Conservation (phyloP, 371 early-diverging fungal genomes). For the Mucor racemosus region DNA sequence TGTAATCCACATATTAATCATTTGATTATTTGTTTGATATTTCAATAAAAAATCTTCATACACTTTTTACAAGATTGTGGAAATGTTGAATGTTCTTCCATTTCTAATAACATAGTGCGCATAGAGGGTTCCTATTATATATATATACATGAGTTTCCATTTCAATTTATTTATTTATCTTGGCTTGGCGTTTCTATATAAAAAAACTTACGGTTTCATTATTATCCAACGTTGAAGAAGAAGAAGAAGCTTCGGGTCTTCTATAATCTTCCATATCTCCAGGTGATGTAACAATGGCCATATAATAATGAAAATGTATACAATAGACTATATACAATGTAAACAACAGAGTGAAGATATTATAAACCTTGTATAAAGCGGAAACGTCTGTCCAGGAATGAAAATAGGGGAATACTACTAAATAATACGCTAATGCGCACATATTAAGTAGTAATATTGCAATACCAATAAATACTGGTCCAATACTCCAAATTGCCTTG, state of each 20-base stretch:
- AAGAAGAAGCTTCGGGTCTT: conserved; percentile 9
- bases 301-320: conserved; percentile 63
- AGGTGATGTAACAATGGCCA: conserved; percentile 61
- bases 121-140: conserved; percentile 27
- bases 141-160: too few relatives aligned
- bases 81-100: conserved; percentile 52
- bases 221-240: not conserved
- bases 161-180: not conserved
- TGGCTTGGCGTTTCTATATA: not conserved
- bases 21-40: not conserved
- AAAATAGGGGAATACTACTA: conserved; percentile 55
- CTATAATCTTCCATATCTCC: conserved; percentile 46
- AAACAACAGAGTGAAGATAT: conserved; percentile 38
- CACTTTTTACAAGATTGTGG: conserved; percentile 60
- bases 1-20: not conserved
- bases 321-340: conserved; percentile 60
- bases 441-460: conserved; percentile 57
- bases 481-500: conserved; percentile 56
- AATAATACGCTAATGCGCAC: conserved; percentile 53
- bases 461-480: conserved; percentile 58
- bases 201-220: not conserved
- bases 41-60: conserved; percentile 20
- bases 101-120: conserved; percentile 47
- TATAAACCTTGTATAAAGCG: conserved; percentile 36
- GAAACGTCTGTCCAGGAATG: conserved; percentile 35